Base-by-base conservation (phyloP, 768 basidiomycete species). In the Amanita thiersii region DNA sequence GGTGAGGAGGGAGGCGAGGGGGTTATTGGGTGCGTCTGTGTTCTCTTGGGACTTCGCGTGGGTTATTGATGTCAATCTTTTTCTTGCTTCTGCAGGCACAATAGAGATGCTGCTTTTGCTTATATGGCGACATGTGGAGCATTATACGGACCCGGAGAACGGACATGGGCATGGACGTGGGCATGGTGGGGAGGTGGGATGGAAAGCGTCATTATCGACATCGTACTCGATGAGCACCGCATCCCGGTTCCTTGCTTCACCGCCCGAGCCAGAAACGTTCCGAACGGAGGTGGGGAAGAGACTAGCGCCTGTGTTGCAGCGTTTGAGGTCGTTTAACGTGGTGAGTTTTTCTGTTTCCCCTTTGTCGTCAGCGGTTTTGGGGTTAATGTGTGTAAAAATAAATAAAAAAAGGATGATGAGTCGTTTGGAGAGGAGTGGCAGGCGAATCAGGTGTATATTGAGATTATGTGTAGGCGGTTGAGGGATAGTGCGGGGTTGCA, bases 101-200 rank as follows among this genome's bases (percentile, higher is more conserved):
- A 61, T 78, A 37, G 91, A 93, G 59, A 83, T 90, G 76, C 56
- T 86, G 4, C 66, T 92, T 6, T 66, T 92, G 12, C 68, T 92
- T 14, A 63, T 89, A 7, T 90, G 86, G 83, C 72, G 87, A 11
- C 91, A 93, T 52, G 53, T 88, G 20, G 68, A 74, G 10, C 78
- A 79, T 54, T 92, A 84, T 58, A 57, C 68, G 28, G 65, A 70
- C 39, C 52, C 57, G 14, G 49, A 53, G 30, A 38, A 31, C 15
- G 37, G 37, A n/a, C n/a, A n/a, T n/a, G n/a, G n/a, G n/a, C n/a
- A n/a, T n/a, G n/a, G n/a, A n/a, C n/a, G n/a, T n/a, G n/a, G n/a
- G n/a, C n/a, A n/a, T 3, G 37, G 44, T 17, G 21, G 29, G n/a
- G 37, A 36, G 14, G 38, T 32, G 20, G 39, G 37, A n/a, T 38